Evolutionary conservation across 2,329 filamentous ascomycete species (phyloP), one percentile per base, ranked within the genome.

Genomic region (Cladosporium sp.): DNA sequence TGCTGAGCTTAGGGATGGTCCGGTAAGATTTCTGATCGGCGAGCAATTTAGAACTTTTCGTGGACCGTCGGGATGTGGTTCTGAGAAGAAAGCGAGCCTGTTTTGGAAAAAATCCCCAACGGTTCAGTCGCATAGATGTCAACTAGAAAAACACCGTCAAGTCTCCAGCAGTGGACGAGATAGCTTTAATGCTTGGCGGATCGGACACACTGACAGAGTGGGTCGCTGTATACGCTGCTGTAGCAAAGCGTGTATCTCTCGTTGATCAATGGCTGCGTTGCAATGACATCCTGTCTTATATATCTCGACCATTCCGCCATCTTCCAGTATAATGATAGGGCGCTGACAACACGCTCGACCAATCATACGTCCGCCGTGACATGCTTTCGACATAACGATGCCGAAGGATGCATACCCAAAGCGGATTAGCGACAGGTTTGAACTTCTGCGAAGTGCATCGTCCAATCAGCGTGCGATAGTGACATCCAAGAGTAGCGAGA

Each of bases 281-380:
- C 43, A 48, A 21, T 48, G 43, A 48, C 43, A 48, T 48, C 4
- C 43, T 23, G 18, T 48, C 8, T 10, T 21, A 11, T 34, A 34
- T 34, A 10, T 34, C 32, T 34, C 32, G 11, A 16, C 32, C 32
- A 8, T 34, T 34, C 32, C 32, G 32, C 16, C 16, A 11, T 34
- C 7, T 34, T 34, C 32, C 13, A 34, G 10, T 34, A 34, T 10
- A n/a, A 34, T 23, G 21, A n/a, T 21, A 21, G 43, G 18, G 23
- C 11, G 43, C 43, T 14, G 43, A 23, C n/a, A 21, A 23, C 13
- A 25, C n/a, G 21, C 13, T 48, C 43, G 18, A 21, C 54, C 30
- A 58, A 58, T 39, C 54, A 58, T 39, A 58, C 30, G 32, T 21
- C 26, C 8, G 54, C 54, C 23, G 32, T 58, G 54, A 58, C 54